These are phyloP conservation scores for Rhododendron kiyosumense DNA, from an alignment of 148 eudicot species.

Conservation along the genomic window DNA sequence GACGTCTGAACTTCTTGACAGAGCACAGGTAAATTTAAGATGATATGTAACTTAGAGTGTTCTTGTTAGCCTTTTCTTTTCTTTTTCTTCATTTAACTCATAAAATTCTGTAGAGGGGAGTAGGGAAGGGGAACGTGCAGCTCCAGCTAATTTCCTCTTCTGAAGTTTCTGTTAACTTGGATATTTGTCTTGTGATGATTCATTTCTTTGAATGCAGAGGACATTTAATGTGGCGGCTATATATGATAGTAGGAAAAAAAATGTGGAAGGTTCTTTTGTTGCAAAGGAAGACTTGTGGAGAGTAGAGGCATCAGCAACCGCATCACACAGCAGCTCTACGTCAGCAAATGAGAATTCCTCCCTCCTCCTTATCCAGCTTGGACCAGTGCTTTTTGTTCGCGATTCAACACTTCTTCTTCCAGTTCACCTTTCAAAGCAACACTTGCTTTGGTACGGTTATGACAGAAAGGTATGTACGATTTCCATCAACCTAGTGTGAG, in stretches of 20 bases:
- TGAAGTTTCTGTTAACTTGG: background rate
- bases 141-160: background rate
- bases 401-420: conserved; percentile 92
- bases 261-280: conserved; percentile 72
- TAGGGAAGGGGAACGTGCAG: background rate
- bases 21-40: conserved; percentile 50
- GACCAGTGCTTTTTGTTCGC: conserved; percentile 88
- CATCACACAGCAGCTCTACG: conserved; percentile 70
- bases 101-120: background rate
- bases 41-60: background rate
- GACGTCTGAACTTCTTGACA: conserved; percentile 53
- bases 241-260: conserved; percentile 78
- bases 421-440: conserved; percentile 89
- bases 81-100: background rate
- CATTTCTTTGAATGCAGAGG: conserved; percentile 40
- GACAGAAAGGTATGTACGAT: conserved; percentile 72
- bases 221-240: conserved; percentile 68
- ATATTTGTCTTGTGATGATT: conserved; percentile 1
- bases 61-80: background rate
- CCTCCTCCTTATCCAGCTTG: conserved; percentile 91
- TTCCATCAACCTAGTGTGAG: background rate
- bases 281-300: conserved; percentile 96
- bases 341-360: conserved; percentile 72
- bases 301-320: conserved; percentile 49
- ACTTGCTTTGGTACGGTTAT: conserved; percentile 97